A percentile compares a stretch with the other conserved stretches of the same genome.
Evolutionary conservation across 2,329 filamentous ascomycete species (phyloP).

Genomic region (Cytospora chrysosperma): DNA sequence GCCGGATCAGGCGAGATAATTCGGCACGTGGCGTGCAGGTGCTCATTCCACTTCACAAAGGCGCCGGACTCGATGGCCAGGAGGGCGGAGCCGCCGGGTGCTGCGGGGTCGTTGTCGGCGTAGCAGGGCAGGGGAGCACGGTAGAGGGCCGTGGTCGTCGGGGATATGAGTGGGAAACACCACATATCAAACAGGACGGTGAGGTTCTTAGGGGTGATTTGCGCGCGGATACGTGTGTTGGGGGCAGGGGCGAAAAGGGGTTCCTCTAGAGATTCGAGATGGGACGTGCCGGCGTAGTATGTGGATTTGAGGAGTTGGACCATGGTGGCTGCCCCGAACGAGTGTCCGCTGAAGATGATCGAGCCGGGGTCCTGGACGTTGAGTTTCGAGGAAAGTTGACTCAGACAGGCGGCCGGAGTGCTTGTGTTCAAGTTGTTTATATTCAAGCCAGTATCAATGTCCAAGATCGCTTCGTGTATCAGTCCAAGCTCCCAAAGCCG

Average conservation of each 20-base stretch:
- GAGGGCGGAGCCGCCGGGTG: constrained; percentile 56
- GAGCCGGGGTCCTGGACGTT: constrained; percentile 69
- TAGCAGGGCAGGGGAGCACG: constrained; percentile 73
- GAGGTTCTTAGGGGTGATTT: constrained; percentile 67
- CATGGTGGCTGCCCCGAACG: constrained; percentile 73
- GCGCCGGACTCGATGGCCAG: constrained; percentile 73
- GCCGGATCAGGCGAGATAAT: constrained; percentile 59
- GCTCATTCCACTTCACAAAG: constrained; percentile 75
- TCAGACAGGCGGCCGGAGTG: constrained; percentile 48
- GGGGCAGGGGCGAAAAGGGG: constrained; percentile 61
- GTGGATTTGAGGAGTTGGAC: constrained; percentile 78
- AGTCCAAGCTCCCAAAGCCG: constrained; percentile 77
- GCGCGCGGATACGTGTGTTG: constrained; percentile 56
- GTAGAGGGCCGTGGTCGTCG: constrained; percentile 62
- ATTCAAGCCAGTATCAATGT: constrained; percentile 57
- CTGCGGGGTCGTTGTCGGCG: constrained; percentile 53
- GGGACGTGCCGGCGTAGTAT: constrained; percentile 60
- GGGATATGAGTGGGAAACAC: constrained; percentile 69
- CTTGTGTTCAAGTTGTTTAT: constrained; percentile 53
- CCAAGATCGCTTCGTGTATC: constrained; percentile 65
- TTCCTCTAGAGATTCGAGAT: constrained; percentile 46
- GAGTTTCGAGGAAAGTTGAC: constrained; percentile 59
- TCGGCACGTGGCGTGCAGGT: constrained; percentile 67
- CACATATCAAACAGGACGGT: constrained; percentile 77
- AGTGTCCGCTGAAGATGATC: constrained; percentile 76